Base-by-base conservation (phyloP, 2,329 filamentous ascomycete species). In the Trichoderma polysporum region DNA sequence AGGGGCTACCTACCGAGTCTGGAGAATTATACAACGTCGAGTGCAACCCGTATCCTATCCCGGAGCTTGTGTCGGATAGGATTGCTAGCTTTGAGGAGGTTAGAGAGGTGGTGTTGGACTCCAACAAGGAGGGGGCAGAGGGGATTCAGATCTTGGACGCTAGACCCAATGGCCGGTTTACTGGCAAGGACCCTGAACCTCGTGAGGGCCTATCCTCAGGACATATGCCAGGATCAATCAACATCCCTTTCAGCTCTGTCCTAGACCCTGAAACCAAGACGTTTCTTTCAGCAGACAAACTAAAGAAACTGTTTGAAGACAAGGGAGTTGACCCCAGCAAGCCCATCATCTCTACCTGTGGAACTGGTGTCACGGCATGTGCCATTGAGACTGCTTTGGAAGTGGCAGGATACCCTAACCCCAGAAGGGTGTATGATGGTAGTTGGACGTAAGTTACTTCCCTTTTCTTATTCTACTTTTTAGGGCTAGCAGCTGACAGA, bases 311-410 rank as follows among this genome's bases (percentile, higher is more conserved):
- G 17, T 95, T 99, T 74, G 83, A 91, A 76, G 82, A 84, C n/a
- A 94, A 91, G 76, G 90, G 93, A 0, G 81, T 99, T 9, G 90
- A 97, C 75, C 88, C 91, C 0, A 83, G 84, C 31, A 93, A 90
- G 77, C 91, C 94, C 3, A 91, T 97, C 71, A 90, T 98, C 73
- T 91, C 88, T 58, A 94, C 87, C 73, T 99, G 95, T 74, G 95
- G 95, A 13, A 97, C 94, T 7, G 95, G 95, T 37, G 94, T 99
- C 60, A 98, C 94, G 12, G 95, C 95, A 8, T 92, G 92, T 19
- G 87, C 97, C 50, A 88, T 99, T 49, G 95, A 99, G 76, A 90
- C 93, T 41, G 95, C 93, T 2, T 80, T 99, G 63, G 88, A 87
- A 33, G 89, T 93, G 77, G 92, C 94, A 25, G 90, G 89, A 1